Base-by-base conservation (phyloP, 495 filamentous ascomycete genomes). In the Achaetomiella virescens region DNA sequence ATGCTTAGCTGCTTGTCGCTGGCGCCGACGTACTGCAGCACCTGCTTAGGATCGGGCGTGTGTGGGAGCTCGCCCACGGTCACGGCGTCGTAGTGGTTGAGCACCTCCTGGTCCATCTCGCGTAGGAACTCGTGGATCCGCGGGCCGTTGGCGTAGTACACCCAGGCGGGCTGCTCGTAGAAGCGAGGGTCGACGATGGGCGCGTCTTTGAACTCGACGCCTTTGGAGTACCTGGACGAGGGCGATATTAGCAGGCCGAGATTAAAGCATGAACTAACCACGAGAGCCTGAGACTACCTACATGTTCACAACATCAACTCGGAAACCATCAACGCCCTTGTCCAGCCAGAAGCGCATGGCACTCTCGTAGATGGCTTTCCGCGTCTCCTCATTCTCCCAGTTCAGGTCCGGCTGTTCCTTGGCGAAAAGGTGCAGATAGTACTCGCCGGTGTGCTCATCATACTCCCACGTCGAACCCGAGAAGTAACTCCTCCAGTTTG, bases 21-120 rank as follows among this genome's bases (percentile, higher is more conserved):
- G 12, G 74, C 71, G 3, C 77, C 73, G 21, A 90, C 80, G 29
- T 79, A 80, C 14, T 75, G 72, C 25, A 88, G 72, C 1, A 88
- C 80, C 59, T 87, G 78, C 33, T 77, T 67, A 7, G 69, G 66
- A 53, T 83, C 75, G 2, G 80, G 78, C 12, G 82, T 80, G 61
- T 82, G 81, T 0, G 85, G 84, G 64, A 88, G 80, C 66, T 90
- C 87, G 10, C 87, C 87, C 0, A 90, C 85, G 1, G 82, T 86
- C 58, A 89, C 78, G 2, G 82, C 74, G 60, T 88, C 79, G 57
- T 88, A 88, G 42, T 83, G 69, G 41, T 76, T 77, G n/a, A 89
- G 73, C n/a, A 87, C 83, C 54, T 80, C 67, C 2, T 58, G 43
- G 17, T 82, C 77, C 57, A 90, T 74, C 42, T 78, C 84, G 24